Evolutionary conservation across 176 grass and related monocot genomes (phyloP).

Genomic region (Sorghum bicolor): DNA sequence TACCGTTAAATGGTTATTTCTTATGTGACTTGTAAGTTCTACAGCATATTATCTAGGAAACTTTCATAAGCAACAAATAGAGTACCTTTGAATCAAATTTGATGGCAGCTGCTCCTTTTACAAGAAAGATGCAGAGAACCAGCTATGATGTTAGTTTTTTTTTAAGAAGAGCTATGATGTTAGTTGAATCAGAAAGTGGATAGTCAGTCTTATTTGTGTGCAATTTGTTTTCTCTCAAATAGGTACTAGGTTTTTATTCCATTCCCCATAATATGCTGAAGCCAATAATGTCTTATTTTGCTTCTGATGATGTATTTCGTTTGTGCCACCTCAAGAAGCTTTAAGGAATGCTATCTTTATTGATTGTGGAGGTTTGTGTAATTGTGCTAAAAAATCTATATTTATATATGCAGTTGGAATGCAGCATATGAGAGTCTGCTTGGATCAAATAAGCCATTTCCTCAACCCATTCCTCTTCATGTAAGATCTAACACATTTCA

Average conservation of each 20-base stretch:
- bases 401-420: slow-evolving; percentile 48
- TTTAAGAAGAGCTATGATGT: slow-evolving; percentile 1
- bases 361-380: neutral
- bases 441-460: slow-evolving; percentile 51
- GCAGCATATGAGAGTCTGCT: slow-evolving; percentile 52
- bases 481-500: slow-evolving; percentile 31
- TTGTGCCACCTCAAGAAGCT: neutral
- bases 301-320: neutral
- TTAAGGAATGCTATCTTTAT: neutral
- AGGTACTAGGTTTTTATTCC: neutral
- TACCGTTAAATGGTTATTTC: neutral
- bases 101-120: slow-evolving; percentile 2
- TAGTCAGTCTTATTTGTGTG: neutral
- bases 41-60: neutral
- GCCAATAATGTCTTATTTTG: neutral
- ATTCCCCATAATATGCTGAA: neutral
- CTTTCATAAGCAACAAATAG: neutral
- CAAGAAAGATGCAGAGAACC: neutral
- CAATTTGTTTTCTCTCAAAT: slow-evolving; percentile 1
- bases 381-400: slow-evolving; percentile 14
- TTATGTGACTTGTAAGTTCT: neutral
- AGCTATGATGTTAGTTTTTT: neutral
- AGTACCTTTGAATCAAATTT: slow-evolving; percentile 2
- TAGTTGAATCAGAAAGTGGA: neutral
- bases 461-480: slow-evolving; percentile 48